Evolutionary conservation across 192 early-diverging fungal genomes (phyloP).

Genomic region (Jimgerdemannia lactiflua): DNA sequence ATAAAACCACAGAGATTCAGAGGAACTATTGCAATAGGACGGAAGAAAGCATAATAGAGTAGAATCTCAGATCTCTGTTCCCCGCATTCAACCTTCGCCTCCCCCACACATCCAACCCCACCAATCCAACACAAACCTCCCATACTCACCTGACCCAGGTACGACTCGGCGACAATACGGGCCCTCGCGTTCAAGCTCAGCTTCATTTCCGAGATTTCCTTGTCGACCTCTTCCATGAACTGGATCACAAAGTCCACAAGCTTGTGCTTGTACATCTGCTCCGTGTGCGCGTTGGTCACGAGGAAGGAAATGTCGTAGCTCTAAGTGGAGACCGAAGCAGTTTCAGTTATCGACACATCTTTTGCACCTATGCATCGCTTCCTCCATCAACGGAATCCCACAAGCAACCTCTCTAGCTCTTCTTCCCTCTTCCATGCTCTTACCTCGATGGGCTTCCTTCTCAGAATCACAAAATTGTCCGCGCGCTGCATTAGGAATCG

Average conservation of each 20-base stretch:
- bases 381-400: too few relatives aligned
- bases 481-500: constrained; percentile 97
- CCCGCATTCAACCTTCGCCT: too few relatives aligned
- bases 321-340: constrained; percentile 29
- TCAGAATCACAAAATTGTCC: constrained; percentile 92
- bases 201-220: constrained; percentile 99
- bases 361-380: too few relatives aligned
- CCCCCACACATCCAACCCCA: too few relatives aligned
- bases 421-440: constrained; percentile 1
- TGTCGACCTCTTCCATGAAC: constrained; percentile 99
- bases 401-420: too few relatives aligned
- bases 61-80: too few relatives aligned
- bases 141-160: not conserved
- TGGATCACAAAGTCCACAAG: constrained; percentile 98
- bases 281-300: constrained; percentile 96
- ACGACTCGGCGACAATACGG: constrained; percentile 43
- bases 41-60: too few relatives aligned
- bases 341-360: too few relatives aligned
- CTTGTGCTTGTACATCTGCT: constrained; percentile 99
- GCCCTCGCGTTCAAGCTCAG: constrained; percentile 90
- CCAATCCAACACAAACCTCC: not conserved
- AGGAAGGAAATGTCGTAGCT: constrained; percentile 98
- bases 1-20: too few relatives aligned
- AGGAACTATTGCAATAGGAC: too few relatives aligned
- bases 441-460: constrained; percentile 87